phyloP scores from a whole-genome alignment of 306 rosid genomes.

The Leucaena leucocephala region DNA sequence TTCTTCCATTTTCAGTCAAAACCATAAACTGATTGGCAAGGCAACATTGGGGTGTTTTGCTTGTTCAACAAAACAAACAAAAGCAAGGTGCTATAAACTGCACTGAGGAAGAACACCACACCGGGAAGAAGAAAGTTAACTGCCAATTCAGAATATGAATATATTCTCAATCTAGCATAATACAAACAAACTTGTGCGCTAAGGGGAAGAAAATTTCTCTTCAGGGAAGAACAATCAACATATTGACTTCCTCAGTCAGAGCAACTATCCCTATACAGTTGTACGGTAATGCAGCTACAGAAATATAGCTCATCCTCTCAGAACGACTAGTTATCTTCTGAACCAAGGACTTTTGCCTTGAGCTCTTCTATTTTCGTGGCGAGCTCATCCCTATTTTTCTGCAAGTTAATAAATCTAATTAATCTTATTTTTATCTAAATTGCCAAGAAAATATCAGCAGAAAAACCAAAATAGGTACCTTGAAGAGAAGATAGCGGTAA shows the following conservation, averaged over 20 bases:
- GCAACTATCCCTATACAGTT: constrained; percentile 45
- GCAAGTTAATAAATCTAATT: constrained; percentile 37
- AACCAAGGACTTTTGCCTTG: constrained; percentile 74
- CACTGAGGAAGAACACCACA: not conserved
- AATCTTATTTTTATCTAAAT: not conserved
- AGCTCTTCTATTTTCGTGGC: constrained; percentile 64
- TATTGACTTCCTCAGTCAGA: constrained; percentile 8
- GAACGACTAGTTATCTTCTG: constrained; percentile 42
- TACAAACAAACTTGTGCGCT: not conserved
- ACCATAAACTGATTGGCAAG: too few species aligned
- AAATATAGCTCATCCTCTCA: not conserved
- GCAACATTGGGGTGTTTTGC: too few species aligned
- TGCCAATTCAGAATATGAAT: too few species aligned
- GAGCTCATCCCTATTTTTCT: constrained; percentile 85
- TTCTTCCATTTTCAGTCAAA: not conserved
- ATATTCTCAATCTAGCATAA: constrained; percentile 20
- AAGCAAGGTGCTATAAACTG: not conserved
- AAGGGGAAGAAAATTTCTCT: not conserved
- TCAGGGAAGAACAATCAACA: constrained; percentile 19
- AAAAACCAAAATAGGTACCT: constrained; percentile 47
- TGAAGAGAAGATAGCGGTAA: constrained; percentile 78
- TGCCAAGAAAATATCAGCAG: not conserved
- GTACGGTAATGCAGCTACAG: not conserved
- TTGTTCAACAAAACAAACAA: too few species aligned
- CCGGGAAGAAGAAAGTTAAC: not conserved